These are phyloP conservation scores for Didymella pomorum DNA, from an alignment of 2,329 filamentous ascomycete genomes.

Conservation along the genomic window DNA sequence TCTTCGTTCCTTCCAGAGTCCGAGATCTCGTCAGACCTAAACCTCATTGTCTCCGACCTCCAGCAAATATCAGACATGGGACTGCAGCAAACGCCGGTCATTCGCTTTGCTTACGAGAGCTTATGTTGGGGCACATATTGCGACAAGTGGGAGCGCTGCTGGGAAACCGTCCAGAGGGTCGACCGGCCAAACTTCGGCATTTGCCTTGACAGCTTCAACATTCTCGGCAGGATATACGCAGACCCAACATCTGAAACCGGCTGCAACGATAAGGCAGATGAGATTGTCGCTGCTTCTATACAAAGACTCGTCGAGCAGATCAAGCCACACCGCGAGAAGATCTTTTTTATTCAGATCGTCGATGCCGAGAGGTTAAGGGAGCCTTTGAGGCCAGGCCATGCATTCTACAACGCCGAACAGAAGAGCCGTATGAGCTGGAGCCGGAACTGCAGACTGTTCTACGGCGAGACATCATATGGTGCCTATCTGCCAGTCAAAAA, in stretches of 20 bases:
- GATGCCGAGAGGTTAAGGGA: slow-evolving; percentile 70
- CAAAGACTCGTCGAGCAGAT: slow-evolving; percentile 62
- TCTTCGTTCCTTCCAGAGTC: slow-evolving; percentile 70
- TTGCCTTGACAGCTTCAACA: slow-evolving; percentile 81
- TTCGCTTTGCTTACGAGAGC: slow-evolving; percentile 77
- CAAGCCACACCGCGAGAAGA: slow-evolving; percentile 63
- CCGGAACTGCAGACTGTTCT: slow-evolving; percentile 75
- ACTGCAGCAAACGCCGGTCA: slow-evolving; percentile 60
- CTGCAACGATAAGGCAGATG: slow-evolving; percentile 63
- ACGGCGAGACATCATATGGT: slow-evolving; percentile 67
- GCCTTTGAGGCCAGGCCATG: slow-evolving; percentile 66
- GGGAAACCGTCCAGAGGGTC: slow-evolving; percentile 71
- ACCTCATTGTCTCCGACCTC: slow-evolving; percentile 69
- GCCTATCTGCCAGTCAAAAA: slow-evolving; percentile 73
- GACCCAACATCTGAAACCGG: slow-evolving; percentile 66
- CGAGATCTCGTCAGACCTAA: slow-evolving; percentile 61
- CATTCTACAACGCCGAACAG: slow-evolving; percentile 66
- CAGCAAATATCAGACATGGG: slow-evolving; percentile 73
- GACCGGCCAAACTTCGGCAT: slow-evolving; percentile 76
- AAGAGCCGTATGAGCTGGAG: slow-evolving; percentile 78
- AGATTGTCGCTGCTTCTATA: slow-evolving; percentile 63
- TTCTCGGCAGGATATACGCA: slow-evolving; percentile 74
- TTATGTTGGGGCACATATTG: slow-evolving; percentile 75
- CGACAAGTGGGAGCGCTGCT: slow-evolving; percentile 75
- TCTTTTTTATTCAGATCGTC: slow-evolving; percentile 80